Conservation (phyloP, 2,329 filamentous ascomycete species). For the Sporothrix globosa region DNA sequence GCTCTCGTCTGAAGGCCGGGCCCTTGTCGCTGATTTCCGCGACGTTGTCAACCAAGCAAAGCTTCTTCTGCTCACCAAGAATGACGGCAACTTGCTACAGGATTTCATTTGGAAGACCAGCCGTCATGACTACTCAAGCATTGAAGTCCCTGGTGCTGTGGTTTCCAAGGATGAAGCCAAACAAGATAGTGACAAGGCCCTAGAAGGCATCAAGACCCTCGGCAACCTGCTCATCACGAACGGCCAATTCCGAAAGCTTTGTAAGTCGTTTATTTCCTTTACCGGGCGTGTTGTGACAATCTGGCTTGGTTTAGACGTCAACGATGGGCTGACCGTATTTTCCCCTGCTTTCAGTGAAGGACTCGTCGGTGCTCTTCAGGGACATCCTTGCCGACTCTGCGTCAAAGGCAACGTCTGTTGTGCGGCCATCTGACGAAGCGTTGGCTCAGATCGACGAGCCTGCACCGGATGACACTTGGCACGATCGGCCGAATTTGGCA, state of each 20-base stretch:
- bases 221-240: conserved; percentile 92
- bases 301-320: background rate
- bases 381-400: conserved; percentile 93
- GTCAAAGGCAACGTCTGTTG: conserved; percentile 70
- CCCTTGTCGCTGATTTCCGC: conserved; percentile 75
- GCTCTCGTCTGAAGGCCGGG: conserved; percentile 80
- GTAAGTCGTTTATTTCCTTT: conserved; percentile 54
- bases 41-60: conserved; percentile 85
- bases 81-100: conserved; percentile 89
- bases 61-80: conserved; percentile 85
- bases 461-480: conserved; percentile 91
- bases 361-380: conserved; percentile 77
- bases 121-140: conserved; percentile 68
- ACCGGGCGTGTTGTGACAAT: background rate
- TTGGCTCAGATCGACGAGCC: conserved; percentile 78
- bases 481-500: conserved; percentile 78
- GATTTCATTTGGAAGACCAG: conserved; percentile 97
- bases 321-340: background rate
- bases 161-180: conserved; percentile 75
- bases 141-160: conserved; percentile 66
- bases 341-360: conserved; percentile 58
- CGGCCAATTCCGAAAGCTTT: conserved; percentile 89
- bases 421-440: conserved; percentile 78
- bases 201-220: conserved; percentile 83
- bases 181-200: conserved; percentile 80